Conservation (phyloP, 2,329 filamentous ascomycete genomes). For the Zopfia rhizophila region DNA sequence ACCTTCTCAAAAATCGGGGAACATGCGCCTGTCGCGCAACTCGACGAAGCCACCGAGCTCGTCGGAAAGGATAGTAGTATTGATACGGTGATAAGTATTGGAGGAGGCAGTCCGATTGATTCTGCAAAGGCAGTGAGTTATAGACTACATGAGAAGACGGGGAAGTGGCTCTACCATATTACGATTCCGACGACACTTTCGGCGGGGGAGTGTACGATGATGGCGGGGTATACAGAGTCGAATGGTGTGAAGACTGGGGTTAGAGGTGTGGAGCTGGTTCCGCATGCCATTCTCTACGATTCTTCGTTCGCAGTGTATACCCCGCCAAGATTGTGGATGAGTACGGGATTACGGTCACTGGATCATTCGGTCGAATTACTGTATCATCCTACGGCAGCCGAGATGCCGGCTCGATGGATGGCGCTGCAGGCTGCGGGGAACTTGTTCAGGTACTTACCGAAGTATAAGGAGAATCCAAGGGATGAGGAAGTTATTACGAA, state of each 20-base stretch:
- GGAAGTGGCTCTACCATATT: conserved; percentile 51
- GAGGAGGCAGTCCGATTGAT: conserved; percentile 67
- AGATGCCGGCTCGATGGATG: conserved; percentile 62
- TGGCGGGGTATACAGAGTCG: conserved; percentile 62
- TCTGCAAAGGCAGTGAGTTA: conserved; percentile 51
- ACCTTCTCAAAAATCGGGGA: conserved; percentile 66
- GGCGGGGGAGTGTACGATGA: conserved; percentile 65
- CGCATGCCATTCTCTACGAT: conserved; percentile 65
- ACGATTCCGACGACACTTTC: conserved; percentile 54
- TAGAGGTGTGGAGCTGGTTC: conserved; percentile 54
- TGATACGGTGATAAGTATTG: conserved; percentile 66
- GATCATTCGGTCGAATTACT: conserved; percentile 66
- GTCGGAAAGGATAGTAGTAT: conserved; percentile 58
- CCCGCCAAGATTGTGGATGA: conserved; percentile 60
- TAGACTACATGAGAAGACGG: conserved; percentile 45
- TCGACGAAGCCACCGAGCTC: conserved; percentile 62
- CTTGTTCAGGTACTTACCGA: conserved; percentile 60
- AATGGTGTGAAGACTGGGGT: conserved; percentile 63
- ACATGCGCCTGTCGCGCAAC: conserved; percentile 65
- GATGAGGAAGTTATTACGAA: conserved; percentile 62
- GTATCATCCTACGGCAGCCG: conserved; percentile 63
- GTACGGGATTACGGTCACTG: conserved; percentile 64
- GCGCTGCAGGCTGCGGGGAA: conserved; percentile 56
- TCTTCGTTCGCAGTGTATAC: conserved; percentile 62
- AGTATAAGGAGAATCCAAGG: conserved; percentile 57